A percentile compares a stretch with the other conserved stretches of the same genome.
These are phyloP conservation scores for Cutaneotrichosporon sp. DNA, from an alignment of 1,284 basidiomycete species.

Conservation along the genomic window DNA sequence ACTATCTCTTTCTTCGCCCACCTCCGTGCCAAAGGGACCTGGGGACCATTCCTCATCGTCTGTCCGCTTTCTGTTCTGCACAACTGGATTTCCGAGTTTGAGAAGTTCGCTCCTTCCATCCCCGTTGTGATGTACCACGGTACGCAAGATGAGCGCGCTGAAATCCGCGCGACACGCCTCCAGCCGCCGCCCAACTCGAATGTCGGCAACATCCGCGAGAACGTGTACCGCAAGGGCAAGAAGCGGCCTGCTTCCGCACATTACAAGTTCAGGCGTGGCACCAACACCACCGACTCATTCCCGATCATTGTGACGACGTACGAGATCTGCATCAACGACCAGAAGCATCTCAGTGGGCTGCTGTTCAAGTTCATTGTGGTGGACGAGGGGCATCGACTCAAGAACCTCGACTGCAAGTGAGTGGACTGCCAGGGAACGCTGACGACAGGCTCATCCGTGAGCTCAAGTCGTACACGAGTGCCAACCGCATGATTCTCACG, in stretches of 20 bases:
- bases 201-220: slow-evolving; percentile 27
- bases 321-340: slow-evolving; percentile 87
- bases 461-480: slow-evolving; percentile 81
- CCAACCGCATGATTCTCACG: slow-evolving; percentile 86
- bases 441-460: slow-evolving; percentile 69
- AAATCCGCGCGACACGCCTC: slow-evolving; percentile 63
- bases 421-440: slow-evolving; percentile 18
- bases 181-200: slow-evolving; percentile 34
- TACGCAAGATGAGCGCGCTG: slow-evolving; percentile 69
- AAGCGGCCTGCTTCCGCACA: not conserved
- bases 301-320: slow-evolving; percentile 76
- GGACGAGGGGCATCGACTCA: slow-evolving; percentile 91
- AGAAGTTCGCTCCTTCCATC: slow-evolving; percentile 73
- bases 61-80: slow-evolving; percentile 88
- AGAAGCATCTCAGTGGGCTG: slow-evolving; percentile 64
- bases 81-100: slow-evolving; percentile 88
- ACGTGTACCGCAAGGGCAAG: slow-evolving; percentile 31
- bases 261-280: slow-evolving; percentile 16
- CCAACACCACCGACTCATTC: slow-evolving; percentile 44
- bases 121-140: slow-evolving; percentile 81
- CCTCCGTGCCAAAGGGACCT: slow-evolving; percentile 71
- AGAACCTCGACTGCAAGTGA: slow-evolving; percentile 80
- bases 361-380: slow-evolving; percentile 90
- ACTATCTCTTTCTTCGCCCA: slow-evolving; percentile 90
- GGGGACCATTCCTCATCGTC: slow-evolving; percentile 81